Evolutionary conservation across 768 basidiomycete genomes (phyloP), one percentile per base, ranked within the genome.

Genomic region (Hemileccinum impolitum): DNA sequence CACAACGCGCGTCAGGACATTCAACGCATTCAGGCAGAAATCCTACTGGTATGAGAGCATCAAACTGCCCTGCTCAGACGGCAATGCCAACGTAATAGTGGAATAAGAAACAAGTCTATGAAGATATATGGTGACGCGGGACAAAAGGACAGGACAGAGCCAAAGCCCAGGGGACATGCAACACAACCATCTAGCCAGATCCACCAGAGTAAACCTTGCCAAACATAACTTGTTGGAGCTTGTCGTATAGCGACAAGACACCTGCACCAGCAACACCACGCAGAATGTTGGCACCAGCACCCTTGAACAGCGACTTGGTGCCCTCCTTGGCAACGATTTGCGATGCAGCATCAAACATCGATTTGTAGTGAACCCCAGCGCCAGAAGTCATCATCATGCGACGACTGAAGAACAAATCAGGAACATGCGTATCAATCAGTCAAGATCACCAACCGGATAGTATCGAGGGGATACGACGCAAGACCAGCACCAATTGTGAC

Each of bases 341-440:
- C 26, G 87, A 80, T 53, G 84, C 92, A 67, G 94, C 94, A 66
- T 98, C 94, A 72, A 95, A 87, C 94, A 97, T 97, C 61, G 90
- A 91, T 81, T 94, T 95, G 87, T 98, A 98, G 85, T 97, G 94
- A 53, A 87, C 84, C 63, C 82, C 81, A 63, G 84, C 87, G 62
- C 95, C 96, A 19, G 95, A 97, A 32, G 96, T 98, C 95, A 98
- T 98, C 96, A 99, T 99, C 96, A 99, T 99, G 62, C 96, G 93
- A 87, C 96, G 94, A 87, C 95, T 94, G 61, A 57, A 67, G 12
- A 63, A 18, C 63, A 60, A 53, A 45, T 50, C 45, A 47, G 50
- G 19, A 34, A 41, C n/a, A 19, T 21, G 28, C 41, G 4, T 39
- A 19, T 9, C 4, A 36, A 37, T 26, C 19, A 28, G 17, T 2